Evolutionary conservation across 1,139 yeast genomes (phyloP).

Genomic region (Suhomyces yuchorum): DNA sequence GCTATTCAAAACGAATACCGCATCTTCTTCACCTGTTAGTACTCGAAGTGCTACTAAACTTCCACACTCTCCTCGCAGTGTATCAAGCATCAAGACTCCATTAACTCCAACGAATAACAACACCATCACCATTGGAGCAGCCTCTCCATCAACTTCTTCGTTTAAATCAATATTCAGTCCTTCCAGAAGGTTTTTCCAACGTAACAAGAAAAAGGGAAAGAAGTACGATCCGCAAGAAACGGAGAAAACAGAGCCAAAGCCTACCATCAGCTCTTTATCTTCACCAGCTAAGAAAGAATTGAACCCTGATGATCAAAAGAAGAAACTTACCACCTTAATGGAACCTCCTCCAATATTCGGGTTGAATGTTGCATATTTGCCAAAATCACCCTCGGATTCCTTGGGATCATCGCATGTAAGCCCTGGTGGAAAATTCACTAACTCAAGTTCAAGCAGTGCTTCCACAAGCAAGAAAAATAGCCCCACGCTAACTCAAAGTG

Average conservation of each 20-base stretch:
- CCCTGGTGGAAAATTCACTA: conserved; percentile 1
- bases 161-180: conserved; percentile 37
- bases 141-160: conserved; percentile 35
- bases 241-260: conserved; percentile 18
- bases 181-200: conserved; percentile 31
- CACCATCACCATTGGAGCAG: conserved; percentile 36
- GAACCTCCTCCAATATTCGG: conserved; percentile 45
- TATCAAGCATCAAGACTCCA: conserved; percentile 18
- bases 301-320: conserved; percentile 15
- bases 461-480: conserved; percentile 9
- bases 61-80: conserved; percentile 14
- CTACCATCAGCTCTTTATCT: conserved; percentile 41
- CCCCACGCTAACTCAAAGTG: conserved; percentile 6
- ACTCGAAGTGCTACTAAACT: background rate
- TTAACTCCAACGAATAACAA: conserved; percentile 26
- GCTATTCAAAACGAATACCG: conserved; percentile 1
- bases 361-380: conserved; percentile 14
- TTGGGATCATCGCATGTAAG: conserved; percentile 3
- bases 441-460: conserved; percentile 7
- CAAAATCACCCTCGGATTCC: conserved; percentile 4
- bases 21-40: conserved; percentile 7
- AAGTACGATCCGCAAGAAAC: conserved; percentile 7
- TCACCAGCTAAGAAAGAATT: conserved; percentile 26
- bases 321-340: conserved; percentile 28
- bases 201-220: conserved; percentile 18